These are phyloP conservation scores for Lunularia cruciata DNA, from an alignment of 225 moss, liverwort and hornwort species.

Conservation along the genomic window DNA sequence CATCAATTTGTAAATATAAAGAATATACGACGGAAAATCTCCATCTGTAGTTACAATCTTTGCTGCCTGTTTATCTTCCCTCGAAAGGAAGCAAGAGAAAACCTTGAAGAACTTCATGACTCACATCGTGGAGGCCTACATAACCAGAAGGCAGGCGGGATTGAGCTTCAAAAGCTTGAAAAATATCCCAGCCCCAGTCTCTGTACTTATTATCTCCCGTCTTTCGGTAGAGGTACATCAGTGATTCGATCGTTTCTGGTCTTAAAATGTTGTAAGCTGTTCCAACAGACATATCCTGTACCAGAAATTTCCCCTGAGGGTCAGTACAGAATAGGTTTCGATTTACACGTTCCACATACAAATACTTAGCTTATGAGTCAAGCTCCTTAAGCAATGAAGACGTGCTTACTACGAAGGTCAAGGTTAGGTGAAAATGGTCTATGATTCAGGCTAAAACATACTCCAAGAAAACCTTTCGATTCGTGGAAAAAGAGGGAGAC, in stretches of 20 bases:
- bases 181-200: constrained; percentile 98
- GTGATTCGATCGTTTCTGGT: constrained; percentile 91
- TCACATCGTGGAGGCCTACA: constrained; percentile 83
- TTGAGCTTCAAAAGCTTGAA: constrained; percentile 84
- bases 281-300: constrained; percentile 78
- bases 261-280: constrained; percentile 80
- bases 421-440: too few species aligned
- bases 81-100: neutral
- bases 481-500: too few species aligned
- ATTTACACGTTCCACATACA: too few species aligned
- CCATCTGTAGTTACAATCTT: too few species aligned
- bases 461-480: too few species aligned
- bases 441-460: too few species aligned
- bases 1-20: neutral
- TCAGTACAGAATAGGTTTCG: too few species aligned
- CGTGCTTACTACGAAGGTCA: too few species aligned
- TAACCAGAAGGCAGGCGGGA: constrained; percentile 68
- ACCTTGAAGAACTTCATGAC: constrained; percentile 7
- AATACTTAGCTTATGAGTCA: too few species aligned
- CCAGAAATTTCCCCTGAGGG: too few species aligned
- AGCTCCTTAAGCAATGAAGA: too few species aligned
- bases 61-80: too few species aligned
- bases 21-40: neutral
- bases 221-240: constrained; percentile 92
- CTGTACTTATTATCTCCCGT: constrained; percentile 90